phyloP scores from a whole-genome alignment of 139 green algal genomes.

The Bryopsis sp. region DNA sequence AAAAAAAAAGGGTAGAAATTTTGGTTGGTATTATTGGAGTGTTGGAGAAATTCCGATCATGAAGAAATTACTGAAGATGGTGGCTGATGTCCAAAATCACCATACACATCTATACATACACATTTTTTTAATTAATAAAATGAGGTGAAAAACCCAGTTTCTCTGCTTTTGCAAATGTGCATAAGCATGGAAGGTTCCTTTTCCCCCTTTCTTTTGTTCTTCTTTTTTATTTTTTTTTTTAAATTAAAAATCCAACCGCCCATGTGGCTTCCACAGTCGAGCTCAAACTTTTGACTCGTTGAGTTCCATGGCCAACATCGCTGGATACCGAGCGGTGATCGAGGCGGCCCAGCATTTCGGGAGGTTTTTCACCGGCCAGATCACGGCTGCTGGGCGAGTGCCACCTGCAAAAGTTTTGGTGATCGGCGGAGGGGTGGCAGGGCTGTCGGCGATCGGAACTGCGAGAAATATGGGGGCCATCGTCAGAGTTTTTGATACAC shows the following conservation, averaged over 20 bases:
- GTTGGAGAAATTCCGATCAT: too few species aligned
- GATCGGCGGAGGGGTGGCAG: conserved; percentile 57
- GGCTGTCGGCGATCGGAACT: conserved; percentile 60
- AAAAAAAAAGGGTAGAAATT: not conserved
- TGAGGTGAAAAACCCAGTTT: too few species aligned
- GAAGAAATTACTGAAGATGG: not conserved
- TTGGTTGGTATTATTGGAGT: not conserved
- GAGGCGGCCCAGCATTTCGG: conserved; percentile 71
- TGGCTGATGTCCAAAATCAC: not conserved
- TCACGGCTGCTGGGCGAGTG: conserved; percentile 76
- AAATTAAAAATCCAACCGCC: not conserved
- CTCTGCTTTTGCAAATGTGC: not conserved
- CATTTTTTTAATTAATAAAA: not conserved
- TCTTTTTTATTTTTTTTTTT: conserved; percentile 7
- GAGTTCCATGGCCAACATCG: conserved; percentile 79
- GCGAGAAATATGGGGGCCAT: conserved; percentile 71
- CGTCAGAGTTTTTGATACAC: conserved; percentile 79
- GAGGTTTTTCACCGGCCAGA: conserved; percentile 81
- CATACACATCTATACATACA: not conserved
- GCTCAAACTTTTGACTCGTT: conserved; percentile 79
- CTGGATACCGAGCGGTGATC: conserved; percentile 67
- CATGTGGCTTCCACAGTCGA: conserved; percentile 22
- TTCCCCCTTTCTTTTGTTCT: not conserved
- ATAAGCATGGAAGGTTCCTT: conserved; percentile 16
- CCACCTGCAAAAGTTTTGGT: conserved; percentile 54